Percentiles rank a stretch among this genome's conserved stretches.
These are phyloP conservation scores for Ceratocystis diversiconidia DNA, from an alignment of 2,329 filamentous ascomycete species.

Conservation along the genomic window DNA sequence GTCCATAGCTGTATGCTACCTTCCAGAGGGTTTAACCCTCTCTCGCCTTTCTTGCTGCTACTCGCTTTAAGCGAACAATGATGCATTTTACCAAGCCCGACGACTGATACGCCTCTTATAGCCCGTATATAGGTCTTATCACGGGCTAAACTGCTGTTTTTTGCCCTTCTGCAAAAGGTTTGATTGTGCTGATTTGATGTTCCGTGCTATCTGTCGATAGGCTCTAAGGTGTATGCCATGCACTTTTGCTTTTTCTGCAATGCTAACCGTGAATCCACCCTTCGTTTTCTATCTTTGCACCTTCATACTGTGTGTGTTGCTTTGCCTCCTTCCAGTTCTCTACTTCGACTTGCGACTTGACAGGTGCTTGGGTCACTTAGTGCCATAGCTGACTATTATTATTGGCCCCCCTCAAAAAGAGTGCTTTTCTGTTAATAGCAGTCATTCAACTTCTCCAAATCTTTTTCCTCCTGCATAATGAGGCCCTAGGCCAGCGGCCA, in stretches of 20 bases:
- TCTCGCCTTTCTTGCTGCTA: too few relatives aligned
- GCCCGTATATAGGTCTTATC: not conserved
- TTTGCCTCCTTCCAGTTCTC: not conserved
- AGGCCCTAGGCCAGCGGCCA: not conserved
- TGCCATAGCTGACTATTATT: not conserved
- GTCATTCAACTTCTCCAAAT: not conserved
- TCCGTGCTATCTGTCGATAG: not conserved
- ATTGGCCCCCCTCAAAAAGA: not conserved
- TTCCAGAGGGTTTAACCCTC: too few relatives aligned
- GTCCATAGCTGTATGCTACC: not conserved
- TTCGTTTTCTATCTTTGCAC: too few relatives aligned
- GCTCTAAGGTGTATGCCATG: not conserved
- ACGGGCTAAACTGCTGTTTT: not conserved
- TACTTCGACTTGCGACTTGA: not conserved
- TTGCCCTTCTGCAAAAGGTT: not conserved
- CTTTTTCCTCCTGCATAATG: slow-evolving; percentile 1
- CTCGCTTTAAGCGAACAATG: not conserved
- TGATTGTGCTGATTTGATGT: not conserved
- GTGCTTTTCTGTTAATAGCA: not conserved
- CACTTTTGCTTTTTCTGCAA: not conserved
- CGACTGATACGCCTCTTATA: not conserved
- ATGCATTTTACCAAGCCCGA: not conserved
- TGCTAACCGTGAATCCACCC: not conserved
- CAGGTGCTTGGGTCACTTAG: not conserved
- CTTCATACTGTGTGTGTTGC: too few relatives aligned